Evolutionary conservation across 768 basidiomycete species (phyloP), one percentile per base, ranked within the genome.

Genomic region (Tylopilus cervinicoccineus): DNA sequence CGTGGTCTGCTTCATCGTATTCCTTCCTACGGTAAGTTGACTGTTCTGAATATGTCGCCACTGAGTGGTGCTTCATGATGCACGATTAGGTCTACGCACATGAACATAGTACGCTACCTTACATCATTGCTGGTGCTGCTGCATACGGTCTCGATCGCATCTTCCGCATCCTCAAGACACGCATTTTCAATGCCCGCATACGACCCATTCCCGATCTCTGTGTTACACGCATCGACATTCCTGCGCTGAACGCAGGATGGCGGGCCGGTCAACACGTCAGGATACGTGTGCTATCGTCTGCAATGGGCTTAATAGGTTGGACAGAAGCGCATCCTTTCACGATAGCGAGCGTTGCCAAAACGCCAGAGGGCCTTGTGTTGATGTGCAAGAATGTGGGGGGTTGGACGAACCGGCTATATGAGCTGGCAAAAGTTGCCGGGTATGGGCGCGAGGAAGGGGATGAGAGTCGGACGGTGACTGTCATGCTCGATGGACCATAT

Each of bases 261-360:
- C 68, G 79, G 24, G 70, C 78, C 0, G 80, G 83, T 3, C 81
- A 83, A 55, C 80, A 83, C 56, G 77, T 84, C 37, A 74, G 81
- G 38, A 51, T 84, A 24, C 67, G 77, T 36, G 66, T 77, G 0
- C 64, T 78, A 2, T 63, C 65, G 10, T 56, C 70, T n/a, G 69
- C 63, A 19, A 69, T 70, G 67, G 70, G 74, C 3, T 58, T 63
- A 60, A 47, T 63, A 11, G 69, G 67, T 16, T 71, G 73, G 68
- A 57, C 68, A 20, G 76, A 79, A 53, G 58, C 56, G 3, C 81
- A 83, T 51, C 79, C 79, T 0, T 81, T 79, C 58, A 75, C 79
- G 5, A 75, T 79, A 38, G 75, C 77, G 10, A 73, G 61, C 31
- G 62, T 75, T 22, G 64, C 73, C 2, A 61, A 64, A 28, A 71